These are phyloP conservation scores for Nothophaeocryptopus gaeumannii DNA, from an alignment of 2,329 filamentous ascomycete genomes.

Conservation along the genomic window DNA sequence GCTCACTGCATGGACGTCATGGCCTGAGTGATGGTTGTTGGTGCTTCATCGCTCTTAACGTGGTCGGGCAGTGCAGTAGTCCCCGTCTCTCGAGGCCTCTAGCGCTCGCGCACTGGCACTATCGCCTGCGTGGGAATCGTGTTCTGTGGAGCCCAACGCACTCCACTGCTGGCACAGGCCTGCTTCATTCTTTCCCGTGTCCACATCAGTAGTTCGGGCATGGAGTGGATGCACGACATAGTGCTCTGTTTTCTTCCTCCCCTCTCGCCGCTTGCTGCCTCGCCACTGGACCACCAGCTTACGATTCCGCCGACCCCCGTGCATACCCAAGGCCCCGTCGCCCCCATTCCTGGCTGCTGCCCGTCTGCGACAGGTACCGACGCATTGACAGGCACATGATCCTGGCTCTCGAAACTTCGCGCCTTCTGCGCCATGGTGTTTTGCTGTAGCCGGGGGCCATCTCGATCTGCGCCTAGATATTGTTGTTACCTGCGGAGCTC, in stretches of 20 bases:
- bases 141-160: conserved; percentile 19
- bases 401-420: conserved; percentile 17
- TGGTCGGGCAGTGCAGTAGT: conserved; percentile 28
- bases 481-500: conserved; percentile 31
- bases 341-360: conserved; percentile 1
- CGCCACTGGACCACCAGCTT: background rate
- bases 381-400: conserved; percentile 24
- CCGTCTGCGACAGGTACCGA: conserved; percentile 18
- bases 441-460: conserved; percentile 22
- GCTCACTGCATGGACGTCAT: conserved; percentile 16
- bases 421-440: conserved; percentile 17
- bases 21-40: conserved; percentile 8
- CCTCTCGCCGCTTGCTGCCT: conserved; percentile 8
- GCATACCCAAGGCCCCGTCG: background rate
- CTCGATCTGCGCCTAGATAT: conserved; percentile 34
- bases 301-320: background rate
- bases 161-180: conserved; percentile 5
- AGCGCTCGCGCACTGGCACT: conserved; percentile 25
- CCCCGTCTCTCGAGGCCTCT: conserved; percentile 16
- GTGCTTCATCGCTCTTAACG: conserved; percentile 24
- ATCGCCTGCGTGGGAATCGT: conserved; percentile 20
- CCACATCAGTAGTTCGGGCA: conserved; percentile 18
- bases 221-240: conserved; percentile 31
- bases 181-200: conserved; percentile 15
- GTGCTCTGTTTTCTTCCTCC: conserved; percentile 3